Evolutionary conservation across 108 stramenopile species (phyloP), one percentile per base, ranked within the genome.

Genomic region (Fragilariopsis cylindrus): DNA sequence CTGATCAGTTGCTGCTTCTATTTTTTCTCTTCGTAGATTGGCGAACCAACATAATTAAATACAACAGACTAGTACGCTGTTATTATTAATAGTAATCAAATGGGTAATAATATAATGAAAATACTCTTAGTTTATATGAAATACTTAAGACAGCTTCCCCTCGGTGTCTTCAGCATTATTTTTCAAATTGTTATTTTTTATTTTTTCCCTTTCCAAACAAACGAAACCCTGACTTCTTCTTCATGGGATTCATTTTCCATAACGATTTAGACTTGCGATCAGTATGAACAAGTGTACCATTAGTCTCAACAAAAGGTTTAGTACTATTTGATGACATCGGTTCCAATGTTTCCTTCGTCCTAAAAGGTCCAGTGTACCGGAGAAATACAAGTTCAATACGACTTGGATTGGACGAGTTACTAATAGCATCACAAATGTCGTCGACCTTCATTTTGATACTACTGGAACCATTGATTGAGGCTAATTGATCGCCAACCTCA

Each of bases 401-500:
- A 46, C 66, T 60, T 46, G 74, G 55, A 52, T 83, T 53, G 7
- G 78, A 71, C 8, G 85, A 76, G 39, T 73, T 70, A n/a, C 82
- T 65, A 72, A 92, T 77, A 30, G n/a, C 48, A 12, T 49, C 21
- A 39, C 69, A 74, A 44, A 94, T 87, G 21, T 94, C 90, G 60
- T 88, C 88, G 19, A 94, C 88, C 4, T 82, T 90, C 69, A 89
- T 81, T 16, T 84, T 77, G 3, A 86, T 72, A 13, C 86, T 77
- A 65, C 78, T 88, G n/a, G 50, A 68, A 3, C 91, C 91, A 72
- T 92, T 87, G 45, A 94, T 85, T 40, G 88, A 86, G 5, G 91
- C 90, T 18, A 94, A 81, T 60, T 94, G 93, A 76, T 94, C 93
- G 8, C 93, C 91, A 44, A 85, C 78, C 47, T 87, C 77, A 53